Evolutionary conservation across 2,329 filamentous ascomycete species (phyloP).

Genomic region (Scedosporium dehoogii): DNA sequence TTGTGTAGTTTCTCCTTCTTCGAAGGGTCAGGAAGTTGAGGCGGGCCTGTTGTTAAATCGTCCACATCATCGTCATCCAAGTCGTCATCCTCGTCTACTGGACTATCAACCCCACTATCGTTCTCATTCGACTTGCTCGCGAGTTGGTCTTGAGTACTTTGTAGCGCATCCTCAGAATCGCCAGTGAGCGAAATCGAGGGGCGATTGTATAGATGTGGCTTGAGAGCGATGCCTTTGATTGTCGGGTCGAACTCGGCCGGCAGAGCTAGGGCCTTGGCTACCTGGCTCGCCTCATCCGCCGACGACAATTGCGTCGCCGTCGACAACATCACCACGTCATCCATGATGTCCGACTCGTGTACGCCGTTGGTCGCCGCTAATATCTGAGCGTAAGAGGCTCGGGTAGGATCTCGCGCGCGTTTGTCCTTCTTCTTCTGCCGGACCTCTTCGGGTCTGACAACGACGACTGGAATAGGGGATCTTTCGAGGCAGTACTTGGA

Average conservation of each 20-base stretch:
- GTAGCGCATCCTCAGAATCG: background rate
- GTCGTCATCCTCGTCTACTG: conserved; percentile 26
- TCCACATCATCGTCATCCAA: conserved; percentile 35
- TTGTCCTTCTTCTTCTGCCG: conserved; percentile 85
- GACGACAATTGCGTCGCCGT: conserved; percentile 44
- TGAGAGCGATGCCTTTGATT: conserved; percentile 42
- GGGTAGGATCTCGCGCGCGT: conserved; percentile 63
- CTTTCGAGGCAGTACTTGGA: conserved; percentile 94
- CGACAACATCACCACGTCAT: conserved; percentile 38
- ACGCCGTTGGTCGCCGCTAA: conserved; percentile 51
- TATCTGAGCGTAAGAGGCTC: conserved; percentile 70
- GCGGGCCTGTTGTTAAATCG: conserved; percentile 26
- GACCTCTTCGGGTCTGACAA: conserved; percentile 79
- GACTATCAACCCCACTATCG: conserved; percentile 28
- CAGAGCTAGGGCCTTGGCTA: conserved; percentile 52
- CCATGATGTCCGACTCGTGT: conserved; percentile 48
- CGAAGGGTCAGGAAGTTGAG: conserved; percentile 32
- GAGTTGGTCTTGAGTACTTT: background rate
- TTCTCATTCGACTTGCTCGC: conserved; percentile 18
- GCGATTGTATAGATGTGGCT: background rate
- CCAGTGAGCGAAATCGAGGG: conserved; percentile 4
- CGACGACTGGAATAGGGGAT: conserved; percentile 85
- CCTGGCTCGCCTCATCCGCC: conserved; percentile 55
- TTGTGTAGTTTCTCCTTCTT: conserved; percentile 43
- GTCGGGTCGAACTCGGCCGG: conserved; percentile 55